phyloP scores from a whole-genome alignment of 2,329 filamentous ascomycete genomes.

The Metarhizium robertsii region DNA sequence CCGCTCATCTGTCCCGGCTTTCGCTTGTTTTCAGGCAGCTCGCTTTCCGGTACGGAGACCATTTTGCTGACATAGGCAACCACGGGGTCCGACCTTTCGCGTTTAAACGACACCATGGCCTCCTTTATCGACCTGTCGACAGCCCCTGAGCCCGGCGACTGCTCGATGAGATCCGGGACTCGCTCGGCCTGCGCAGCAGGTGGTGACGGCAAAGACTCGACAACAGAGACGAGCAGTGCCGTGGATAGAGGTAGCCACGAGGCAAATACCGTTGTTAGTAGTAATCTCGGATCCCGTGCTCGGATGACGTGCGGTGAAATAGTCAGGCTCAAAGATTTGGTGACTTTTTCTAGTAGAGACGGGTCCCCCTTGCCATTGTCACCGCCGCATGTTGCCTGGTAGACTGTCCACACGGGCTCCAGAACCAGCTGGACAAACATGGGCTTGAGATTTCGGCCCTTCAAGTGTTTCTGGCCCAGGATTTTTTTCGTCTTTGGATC shows the following conservation, averaged over 20 bases:
- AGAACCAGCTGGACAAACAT: conserved; percentile 97
- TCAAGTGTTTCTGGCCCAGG: conserved; percentile 81
- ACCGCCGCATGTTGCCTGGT: conserved; percentile 78
- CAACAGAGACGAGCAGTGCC: conserved; percentile 83
- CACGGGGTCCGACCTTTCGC: conserved; percentile 60
- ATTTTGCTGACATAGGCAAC: conserved; percentile 98
- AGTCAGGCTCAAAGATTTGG: conserved; percentile 76
- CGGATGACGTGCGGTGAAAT: conserved; percentile 77
- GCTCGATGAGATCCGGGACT: conserved; percentile 68
- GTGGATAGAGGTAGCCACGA: conserved; percentile 90
- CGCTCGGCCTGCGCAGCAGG: conserved; percentile 68
- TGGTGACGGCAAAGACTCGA: conserved; percentile 86
- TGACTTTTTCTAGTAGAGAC: conserved; percentile 81
- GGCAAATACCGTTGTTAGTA: conserved; percentile 80
- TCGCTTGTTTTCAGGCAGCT: conserved; percentile 79
- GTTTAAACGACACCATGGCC: conserved; percentile 78
- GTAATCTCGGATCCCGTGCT: conserved; percentile 71
- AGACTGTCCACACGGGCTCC: conserved; percentile 93
- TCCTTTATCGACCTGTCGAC: conserved; percentile 61
- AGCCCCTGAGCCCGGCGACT: conserved; percentile 65
- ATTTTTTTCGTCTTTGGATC: conserved; percentile 97
- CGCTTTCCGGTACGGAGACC: conserved; percentile 89
- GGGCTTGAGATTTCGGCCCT: conserved; percentile 82
- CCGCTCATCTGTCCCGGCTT: conserved; percentile 59
- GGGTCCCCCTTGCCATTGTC: conserved; percentile 78